Evolutionary conservation across 768 basidiomycete genomes (phyloP), one percentile per base, ranked within the genome.

Genomic region (Trametes villosa): DNA sequence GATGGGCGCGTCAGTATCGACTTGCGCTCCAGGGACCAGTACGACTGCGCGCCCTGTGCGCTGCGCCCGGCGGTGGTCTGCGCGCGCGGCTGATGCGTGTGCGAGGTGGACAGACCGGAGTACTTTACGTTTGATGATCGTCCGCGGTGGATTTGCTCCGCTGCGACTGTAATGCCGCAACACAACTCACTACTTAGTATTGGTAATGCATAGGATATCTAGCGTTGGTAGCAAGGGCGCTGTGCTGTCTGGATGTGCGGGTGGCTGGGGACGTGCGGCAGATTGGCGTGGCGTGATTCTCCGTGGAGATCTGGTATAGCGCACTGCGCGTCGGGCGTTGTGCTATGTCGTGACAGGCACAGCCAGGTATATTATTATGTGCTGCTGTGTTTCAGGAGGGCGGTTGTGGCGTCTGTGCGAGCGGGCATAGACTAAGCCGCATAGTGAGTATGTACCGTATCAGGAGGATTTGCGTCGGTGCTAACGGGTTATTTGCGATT

Each of bases 101-200:
- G 53, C 24, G 20, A 18, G 31, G 12, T 33, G 53, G 41, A 44
- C 31, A 54, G 53, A 54, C 22, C 29, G 41, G 53, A 31, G 31
- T 49, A 57, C 30, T 40, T 33, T 57, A 49, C 38, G 26, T 49
- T 57, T 31, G 36, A 26, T 42, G 22, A 33, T 30, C 27, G 29
- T 20, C 34, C 24, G 34, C 18, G 34, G 34, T n/a, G n/a, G n/a
- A n/a, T n/a, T 11, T 13, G 15, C 27, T 38, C 24, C 22, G 20
- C 12, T 30, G 24, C 26, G 9, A 20, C 26, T 57, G 47, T 57
- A 48, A 57, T 57, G 47, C 24, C 29, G 47, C 56, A 30, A 34
- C 53, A 55, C 53, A 55, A 44, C 53, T 55, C 47, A 40, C 47
- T 46, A 27, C 31, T 26, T 41, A 33, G 41, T 56, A 26, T 36